Conservation (phyloP, 2,329 filamentous ascomycete genomes). For the Coleophoma cylindrospora region DNA sequence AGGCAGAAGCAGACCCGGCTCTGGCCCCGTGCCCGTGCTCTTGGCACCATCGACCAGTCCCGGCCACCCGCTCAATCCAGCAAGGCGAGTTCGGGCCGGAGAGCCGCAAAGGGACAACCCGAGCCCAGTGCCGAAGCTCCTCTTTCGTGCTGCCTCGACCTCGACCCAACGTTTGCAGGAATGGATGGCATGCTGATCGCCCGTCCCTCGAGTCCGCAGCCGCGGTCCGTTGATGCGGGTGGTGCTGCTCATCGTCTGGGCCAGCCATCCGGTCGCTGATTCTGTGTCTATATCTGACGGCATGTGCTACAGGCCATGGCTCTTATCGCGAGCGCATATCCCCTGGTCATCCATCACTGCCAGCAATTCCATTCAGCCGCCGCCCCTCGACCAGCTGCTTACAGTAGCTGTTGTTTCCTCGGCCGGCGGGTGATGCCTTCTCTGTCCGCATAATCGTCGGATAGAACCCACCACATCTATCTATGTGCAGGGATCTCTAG, state of each 20-base stretch:
- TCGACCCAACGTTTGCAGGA: too few species aligned
- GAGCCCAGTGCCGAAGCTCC: too few species aligned
- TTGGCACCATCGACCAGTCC: too few species aligned
- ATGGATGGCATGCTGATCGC: background rate
- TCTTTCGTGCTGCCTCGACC: too few species aligned
- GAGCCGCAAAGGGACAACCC: slow-evolving; percentile 1
- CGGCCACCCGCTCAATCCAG: too few species aligned
- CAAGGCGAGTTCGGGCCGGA: slow-evolving; percentile 12
- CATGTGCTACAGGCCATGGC: background rate
- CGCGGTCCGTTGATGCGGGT: slow-evolving; percentile 21
- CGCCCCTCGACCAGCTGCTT: slow-evolving; percentile 1
- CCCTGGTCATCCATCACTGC: slow-evolving; percentile 6
- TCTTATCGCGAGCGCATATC: background rate
- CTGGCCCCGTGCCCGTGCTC: too few species aligned
- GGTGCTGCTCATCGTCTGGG: background rate
- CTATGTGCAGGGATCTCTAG: background rate
- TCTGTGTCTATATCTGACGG: slow-evolving; percentile 6
- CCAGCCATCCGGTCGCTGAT: background rate
- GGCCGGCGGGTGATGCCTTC: slow-evolving; percentile 12
- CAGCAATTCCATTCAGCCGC: slow-evolving; percentile 23
- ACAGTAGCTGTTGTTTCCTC: slow-evolving; percentile 4
- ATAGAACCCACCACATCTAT: slow-evolving; percentile 10
- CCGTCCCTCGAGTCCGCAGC: slow-evolving; percentile 8
- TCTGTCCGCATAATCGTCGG: slow-evolving; percentile 21
- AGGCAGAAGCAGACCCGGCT: too few species aligned